Conservation (phyloP, 768 basidiomycete species). For the Pholiota molesta region DNA sequence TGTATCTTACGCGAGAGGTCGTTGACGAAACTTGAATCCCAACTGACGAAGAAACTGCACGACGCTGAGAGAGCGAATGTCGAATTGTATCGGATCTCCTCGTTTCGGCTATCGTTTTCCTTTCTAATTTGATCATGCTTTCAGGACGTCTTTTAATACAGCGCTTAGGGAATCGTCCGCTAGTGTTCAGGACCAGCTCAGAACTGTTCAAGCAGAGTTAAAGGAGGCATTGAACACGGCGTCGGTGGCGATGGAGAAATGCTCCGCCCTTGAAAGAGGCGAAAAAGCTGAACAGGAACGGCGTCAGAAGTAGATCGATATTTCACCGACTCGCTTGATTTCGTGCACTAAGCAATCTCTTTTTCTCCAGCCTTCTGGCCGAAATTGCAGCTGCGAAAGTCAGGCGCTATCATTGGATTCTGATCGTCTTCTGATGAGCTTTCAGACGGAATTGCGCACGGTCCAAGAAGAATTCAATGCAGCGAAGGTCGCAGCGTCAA, state of each 20-base stretch:
- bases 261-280: conserved; percentile 5
- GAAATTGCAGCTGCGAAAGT: not conserved
- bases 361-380: not conserved
- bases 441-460: not conserved
- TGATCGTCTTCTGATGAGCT: not conserved
- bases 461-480: not conserved
- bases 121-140: not conserved
- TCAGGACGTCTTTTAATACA: conserved; percentile 2
- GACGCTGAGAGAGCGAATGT: conserved; percentile 11
- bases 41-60: conserved; percentile 4
- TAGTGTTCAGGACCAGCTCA: conserved; percentile 5
- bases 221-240: not conserved
- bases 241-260: conserved; percentile 3
- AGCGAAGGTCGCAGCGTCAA: not conserved
- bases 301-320: not conserved
- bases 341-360: not conserved
- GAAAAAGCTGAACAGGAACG: not conserved
- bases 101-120: not conserved
- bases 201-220: not conserved
- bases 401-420: not conserved
- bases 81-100: not conserved
- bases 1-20: not conserved
- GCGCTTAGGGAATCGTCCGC: not conserved
- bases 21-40: not conserved
- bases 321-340: not conserved